phyloP scores from a whole-genome alignment of 106 monocot genomes.

The Hemerocallis citrina region DNA sequence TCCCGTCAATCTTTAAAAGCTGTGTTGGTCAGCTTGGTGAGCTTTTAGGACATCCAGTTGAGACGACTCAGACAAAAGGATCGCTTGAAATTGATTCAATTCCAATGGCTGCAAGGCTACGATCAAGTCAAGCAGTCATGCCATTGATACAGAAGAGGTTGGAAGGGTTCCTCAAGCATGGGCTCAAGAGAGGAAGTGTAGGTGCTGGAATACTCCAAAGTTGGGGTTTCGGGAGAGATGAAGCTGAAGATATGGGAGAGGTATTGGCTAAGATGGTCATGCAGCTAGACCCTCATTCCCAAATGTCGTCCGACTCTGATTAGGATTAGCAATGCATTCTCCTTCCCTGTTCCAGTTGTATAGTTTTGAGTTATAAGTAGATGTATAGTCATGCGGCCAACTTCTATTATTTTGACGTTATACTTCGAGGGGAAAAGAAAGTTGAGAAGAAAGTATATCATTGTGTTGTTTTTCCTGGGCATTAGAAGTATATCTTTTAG shows the following conservation, averaged over 20 bases:
- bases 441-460: no score
- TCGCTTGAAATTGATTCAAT: conserved; percentile 69
- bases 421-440: no score
- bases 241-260: conserved; percentile 79
- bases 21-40: conserved; percentile 55
- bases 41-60: conserved; percentile 2
- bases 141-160: conserved; percentile 61
- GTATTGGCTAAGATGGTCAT: conserved; percentile 34
- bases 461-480: no score
- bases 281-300: conserved; percentile 28
- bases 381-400: no score
- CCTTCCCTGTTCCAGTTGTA: neutral
- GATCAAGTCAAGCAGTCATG: conserved; percentile 66
- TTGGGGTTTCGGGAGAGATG: conserved; percentile 80
- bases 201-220: conserved; percentile 47
- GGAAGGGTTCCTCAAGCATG: conserved; percentile 40
- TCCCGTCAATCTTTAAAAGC: conserved; percentile 70
- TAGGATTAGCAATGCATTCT: conserved; percentile 30
- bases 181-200: conserved; percentile 45
- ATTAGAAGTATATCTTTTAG: no score
- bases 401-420: no score
- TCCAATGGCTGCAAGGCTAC: conserved; percentile 68
- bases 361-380: no score
- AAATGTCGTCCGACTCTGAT: conserved; percentile 51
- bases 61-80: conserved; percentile 23